These are phyloP conservation scores for Dactylellina parvicollis DNA, from an alignment of 2,329 filamentous ascomycete genomes.

Conservation along the genomic window DNA sequence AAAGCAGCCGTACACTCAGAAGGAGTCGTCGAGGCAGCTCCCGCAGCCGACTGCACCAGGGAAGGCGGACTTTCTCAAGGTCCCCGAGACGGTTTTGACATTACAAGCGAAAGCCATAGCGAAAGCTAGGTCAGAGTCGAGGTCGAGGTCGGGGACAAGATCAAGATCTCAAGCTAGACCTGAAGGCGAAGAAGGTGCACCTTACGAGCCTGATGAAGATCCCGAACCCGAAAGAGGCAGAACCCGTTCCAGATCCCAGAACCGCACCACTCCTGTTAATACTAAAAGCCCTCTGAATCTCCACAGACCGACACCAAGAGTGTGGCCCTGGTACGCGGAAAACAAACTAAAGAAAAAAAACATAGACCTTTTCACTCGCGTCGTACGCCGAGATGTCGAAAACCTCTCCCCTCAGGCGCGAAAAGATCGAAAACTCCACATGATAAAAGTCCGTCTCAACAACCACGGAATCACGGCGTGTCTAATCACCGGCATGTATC, in stretches of 20 bases:
- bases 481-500: constrained; percentile 13
- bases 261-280: too few species aligned
- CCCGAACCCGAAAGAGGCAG: neutral
- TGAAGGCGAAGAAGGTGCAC: neutral
- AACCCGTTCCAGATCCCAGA: neutral
- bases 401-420: neutral
- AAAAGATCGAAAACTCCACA: constrained; percentile 3
- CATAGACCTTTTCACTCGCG: neutral
- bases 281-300: too few species aligned
- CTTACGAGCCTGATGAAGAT: too few species aligned
- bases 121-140: neutral
- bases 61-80: neutral
- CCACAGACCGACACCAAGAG: too few species aligned
- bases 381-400: neutral
- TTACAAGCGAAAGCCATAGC: neutral
- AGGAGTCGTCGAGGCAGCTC: neutral
- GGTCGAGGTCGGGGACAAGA: neutral
- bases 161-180: neutral
- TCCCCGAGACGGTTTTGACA: neutral
- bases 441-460: constrained; percentile 10
- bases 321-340: too few species aligned
- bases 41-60: neutral
- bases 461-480: constrained; percentile 9
- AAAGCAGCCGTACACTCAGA: neutral
- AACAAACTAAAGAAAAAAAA: constrained; percentile 26